Evolutionary conservation across 2,329 filamentous ascomycete species (phyloP).

Genomic region (Colletotrichum lini): DNA sequence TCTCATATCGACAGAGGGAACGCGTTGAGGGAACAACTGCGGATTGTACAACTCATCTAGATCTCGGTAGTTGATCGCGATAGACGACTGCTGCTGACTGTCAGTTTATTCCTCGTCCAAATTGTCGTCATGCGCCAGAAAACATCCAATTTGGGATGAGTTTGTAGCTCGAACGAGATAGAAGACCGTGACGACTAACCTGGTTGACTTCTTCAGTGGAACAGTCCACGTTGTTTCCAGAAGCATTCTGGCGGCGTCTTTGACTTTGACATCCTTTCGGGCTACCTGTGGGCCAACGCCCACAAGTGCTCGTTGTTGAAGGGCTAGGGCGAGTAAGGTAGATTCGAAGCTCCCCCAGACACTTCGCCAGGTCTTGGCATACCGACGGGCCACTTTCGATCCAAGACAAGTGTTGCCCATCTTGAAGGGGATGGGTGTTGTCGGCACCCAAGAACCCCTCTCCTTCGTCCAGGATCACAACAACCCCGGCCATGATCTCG

Average conservation of each 20-base stretch:
- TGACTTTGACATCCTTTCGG: neutral
- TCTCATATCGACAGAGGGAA: neutral
- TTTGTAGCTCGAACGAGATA: neutral
- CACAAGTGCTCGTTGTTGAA: neutral
- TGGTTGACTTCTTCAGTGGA: neutral
- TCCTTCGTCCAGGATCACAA: neutral
- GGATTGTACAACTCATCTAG: constrained; percentile 3
- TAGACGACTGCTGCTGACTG: neutral
- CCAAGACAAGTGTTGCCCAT: neutral
- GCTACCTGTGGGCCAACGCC: neutral
- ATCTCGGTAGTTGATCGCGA: neutral
- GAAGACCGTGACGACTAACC: neutral
- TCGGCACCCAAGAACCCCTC: neutral
- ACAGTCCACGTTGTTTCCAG: neutral
- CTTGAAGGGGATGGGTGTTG: neutral
- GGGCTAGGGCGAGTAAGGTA: neutral
- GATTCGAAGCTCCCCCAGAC: neutral
- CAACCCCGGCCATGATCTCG: constrained; percentile 42
- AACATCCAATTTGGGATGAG: neutral
- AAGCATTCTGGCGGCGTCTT: neutral
- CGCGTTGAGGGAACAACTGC: neutral
- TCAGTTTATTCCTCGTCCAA: neutral
- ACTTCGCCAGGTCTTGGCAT: neutral
- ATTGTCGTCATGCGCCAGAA: neutral
- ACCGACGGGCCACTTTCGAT: neutral